These are phyloP conservation scores for Phylloporus arenicola DNA, from an alignment of 768 basidiomycete species.

Conservation along the genomic window DNA sequence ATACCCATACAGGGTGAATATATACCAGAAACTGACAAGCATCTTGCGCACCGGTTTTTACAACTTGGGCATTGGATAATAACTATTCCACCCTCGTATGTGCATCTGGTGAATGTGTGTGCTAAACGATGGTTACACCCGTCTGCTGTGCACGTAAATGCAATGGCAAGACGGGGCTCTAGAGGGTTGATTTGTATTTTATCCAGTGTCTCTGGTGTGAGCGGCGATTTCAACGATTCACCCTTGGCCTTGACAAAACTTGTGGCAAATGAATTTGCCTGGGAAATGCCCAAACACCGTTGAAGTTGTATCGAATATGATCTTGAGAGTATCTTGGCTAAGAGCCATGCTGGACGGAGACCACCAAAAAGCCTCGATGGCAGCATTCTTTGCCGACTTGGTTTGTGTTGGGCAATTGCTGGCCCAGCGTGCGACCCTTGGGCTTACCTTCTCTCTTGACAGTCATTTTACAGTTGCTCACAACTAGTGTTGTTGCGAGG, in stretches of 20 bases:
- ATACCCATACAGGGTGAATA: neutral
- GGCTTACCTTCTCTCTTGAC: too few species aligned
- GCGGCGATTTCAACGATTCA: too few species aligned
- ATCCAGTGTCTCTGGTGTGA: conserved; percentile 1
- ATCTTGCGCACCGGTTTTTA: conserved; percentile 66
- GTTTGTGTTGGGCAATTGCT: too few species aligned
- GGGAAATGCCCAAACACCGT: conserved; percentile 27
- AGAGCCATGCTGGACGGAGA: conserved; percentile 41
- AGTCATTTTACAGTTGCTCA: too few species aligned
- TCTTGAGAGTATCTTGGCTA: conserved; percentile 34
- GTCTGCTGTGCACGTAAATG: conserved; percentile 81
- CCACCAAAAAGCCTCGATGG: conserved; percentile 42
- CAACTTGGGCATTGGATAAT: conserved; percentile 89
- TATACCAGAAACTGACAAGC: neutral
- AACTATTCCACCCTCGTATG: conserved; percentile 86
- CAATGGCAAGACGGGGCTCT: conserved; percentile 66
- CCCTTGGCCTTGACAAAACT: neutral
- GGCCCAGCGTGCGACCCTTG: too few species aligned
- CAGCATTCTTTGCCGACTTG: conserved; percentile 32
- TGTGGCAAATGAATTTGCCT: conserved; percentile 15
- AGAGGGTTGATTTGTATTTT: conserved; percentile 32
- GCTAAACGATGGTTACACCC: conserved; percentile 75
- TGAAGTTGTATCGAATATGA: conserved; percentile 30
- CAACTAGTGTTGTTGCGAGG: too few species aligned
- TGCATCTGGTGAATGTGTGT: conserved; percentile 78